Percentiles rank a stretch among this genome's conserved stretches.
phyloP scores from a whole-genome alignment of 2,329 filamentous ascomycete genomes.

The Lachnellula subtilissima region DNA sequence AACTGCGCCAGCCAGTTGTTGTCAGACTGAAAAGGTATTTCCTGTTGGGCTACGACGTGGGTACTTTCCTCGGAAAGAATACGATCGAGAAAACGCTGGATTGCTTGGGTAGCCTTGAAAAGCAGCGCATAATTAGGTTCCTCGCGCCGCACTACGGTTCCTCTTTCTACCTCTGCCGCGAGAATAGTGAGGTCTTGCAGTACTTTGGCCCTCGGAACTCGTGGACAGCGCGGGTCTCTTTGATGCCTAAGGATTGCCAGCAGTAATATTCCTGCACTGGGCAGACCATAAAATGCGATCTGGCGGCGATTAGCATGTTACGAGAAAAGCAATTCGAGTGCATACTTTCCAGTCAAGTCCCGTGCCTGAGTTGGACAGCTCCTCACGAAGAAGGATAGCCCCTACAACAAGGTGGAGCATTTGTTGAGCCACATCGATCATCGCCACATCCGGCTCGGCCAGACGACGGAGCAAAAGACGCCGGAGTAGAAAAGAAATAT shows the following conservation, averaged over 20 bases:
- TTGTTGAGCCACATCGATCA: not conserved
- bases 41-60: not conserved
- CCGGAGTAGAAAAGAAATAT: not conserved
- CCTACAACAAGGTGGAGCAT: not conserved
- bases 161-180: not conserved
- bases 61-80: not conserved
- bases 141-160: not conserved
- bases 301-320: not conserved
- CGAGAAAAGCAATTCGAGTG: not conserved
- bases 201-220: not conserved
- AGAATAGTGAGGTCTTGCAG: not conserved
- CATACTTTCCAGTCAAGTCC: not conserved
- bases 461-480: not conserved
- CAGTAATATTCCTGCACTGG: not conserved
- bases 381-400: not conserved
- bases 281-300: not conserved
- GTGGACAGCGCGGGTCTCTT: not conserved
- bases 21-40: not conserved
- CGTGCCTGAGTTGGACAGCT: not conserved
- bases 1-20: not conserved
- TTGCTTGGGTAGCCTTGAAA: not conserved
- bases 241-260: not conserved
- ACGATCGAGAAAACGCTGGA: not conserved
- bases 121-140: not conserved
- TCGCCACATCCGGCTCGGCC: not conserved